phyloP scores from a whole-genome alignment of 306 rosid genomes.

The Psophocarpus tetragonolobus region DNA sequence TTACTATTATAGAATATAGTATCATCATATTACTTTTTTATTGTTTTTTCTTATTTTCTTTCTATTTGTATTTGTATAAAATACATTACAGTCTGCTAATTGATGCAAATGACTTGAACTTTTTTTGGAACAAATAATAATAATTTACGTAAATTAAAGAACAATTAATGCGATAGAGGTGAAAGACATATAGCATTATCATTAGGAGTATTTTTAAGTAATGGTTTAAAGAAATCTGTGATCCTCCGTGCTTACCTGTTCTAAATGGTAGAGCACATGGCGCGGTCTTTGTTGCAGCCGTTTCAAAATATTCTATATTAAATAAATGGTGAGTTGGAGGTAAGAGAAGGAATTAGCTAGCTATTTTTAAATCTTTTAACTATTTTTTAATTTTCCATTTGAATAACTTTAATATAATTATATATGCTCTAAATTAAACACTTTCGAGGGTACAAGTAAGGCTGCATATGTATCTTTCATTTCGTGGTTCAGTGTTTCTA shows the following conservation, averaged over 20 bases:
- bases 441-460: constrained; percentile 40
- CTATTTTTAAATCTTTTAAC: constrained; percentile 35
- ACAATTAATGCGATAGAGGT: constrained; percentile 11
- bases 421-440: not conserved
- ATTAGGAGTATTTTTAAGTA: constrained; percentile 20
- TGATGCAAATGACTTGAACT: not conserved
- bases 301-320: constrained; percentile 41
- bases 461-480: constrained; percentile 10
- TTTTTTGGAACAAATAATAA: not conserved
- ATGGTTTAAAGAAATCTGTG: constrained; percentile 23
- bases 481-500: constrained; percentile 34
- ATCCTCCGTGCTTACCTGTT: constrained; percentile 40
- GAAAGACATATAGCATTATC: constrained; percentile 13
- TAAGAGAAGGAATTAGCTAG: constrained; percentile 25
- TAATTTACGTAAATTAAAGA: constrained; percentile 20
- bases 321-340: constrained; percentile 49
- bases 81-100: too few relatives aligned
- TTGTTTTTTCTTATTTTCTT: too few relatives aligned
- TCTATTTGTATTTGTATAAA: too few relatives aligned
- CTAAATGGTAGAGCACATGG: constrained; percentile 79
- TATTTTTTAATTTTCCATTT: constrained; percentile 39
- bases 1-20: too few relatives aligned
- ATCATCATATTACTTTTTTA: too few relatives aligned
- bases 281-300: constrained; percentile 54
- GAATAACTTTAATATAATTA: not conserved